phyloP scores from a whole-genome alignment of 2,329 filamentous ascomycete genomes.

The Sporothrix pallida region DNA sequence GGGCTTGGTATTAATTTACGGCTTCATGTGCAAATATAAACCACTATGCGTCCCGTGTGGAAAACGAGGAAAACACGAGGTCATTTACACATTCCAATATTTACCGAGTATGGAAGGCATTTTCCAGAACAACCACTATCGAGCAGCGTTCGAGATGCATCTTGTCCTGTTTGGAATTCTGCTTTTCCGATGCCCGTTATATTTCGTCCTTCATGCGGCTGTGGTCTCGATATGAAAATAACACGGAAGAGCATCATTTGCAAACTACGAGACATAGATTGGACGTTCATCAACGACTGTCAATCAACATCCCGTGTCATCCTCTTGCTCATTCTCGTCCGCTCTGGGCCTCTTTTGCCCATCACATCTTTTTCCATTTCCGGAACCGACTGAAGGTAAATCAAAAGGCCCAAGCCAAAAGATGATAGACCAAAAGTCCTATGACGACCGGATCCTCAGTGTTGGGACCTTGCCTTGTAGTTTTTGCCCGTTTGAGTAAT shows the following conservation, averaged over 20 bases:
- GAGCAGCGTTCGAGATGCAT: neutral
- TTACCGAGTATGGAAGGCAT: neutral
- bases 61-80: neutral
- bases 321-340: neutral
- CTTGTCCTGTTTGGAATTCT: neutral
- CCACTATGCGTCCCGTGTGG: neutral
- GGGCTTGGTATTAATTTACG: conserved; percentile 22
- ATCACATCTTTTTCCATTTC: conserved; percentile 10
- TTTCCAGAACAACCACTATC: conserved; percentile 5
- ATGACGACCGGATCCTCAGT: neutral
- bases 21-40: conserved; percentile 9
- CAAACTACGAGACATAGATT: neutral
- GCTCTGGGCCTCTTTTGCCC: neutral
- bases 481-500: neutral
- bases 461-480: neutral
- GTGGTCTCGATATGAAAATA: conserved; percentile 11
- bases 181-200: neutral
- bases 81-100: neutral
- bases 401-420: too few relatives aligned
- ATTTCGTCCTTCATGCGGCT: conserved; percentile 2
- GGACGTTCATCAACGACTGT: too few relatives aligned
- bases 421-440: neutral
- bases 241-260: neutral
- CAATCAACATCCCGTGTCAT: neutral
- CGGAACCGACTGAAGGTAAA: conserved; percentile 14